Evolutionary conservation across 495 filamentous ascomycete genomes (phyloP).

Genomic region (Neohortaea acidophila): DNA sequence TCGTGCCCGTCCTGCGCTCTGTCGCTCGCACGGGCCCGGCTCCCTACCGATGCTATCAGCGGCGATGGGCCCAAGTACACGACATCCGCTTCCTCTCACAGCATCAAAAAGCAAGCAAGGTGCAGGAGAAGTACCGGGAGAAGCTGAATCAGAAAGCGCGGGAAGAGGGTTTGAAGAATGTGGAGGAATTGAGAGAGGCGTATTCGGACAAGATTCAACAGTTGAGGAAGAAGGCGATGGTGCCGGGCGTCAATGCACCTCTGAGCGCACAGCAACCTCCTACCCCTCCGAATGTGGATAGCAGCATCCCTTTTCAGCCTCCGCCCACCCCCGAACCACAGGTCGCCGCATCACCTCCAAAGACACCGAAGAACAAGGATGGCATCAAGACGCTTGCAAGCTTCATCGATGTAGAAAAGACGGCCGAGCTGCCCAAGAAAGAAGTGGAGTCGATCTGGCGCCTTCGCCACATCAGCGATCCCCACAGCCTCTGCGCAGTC

Average conservation of each 20-base stretch:
- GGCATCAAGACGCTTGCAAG: slow-evolving; percentile 67
- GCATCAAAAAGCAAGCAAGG: slow-evolving; percentile 42
- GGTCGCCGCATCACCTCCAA: not conserved
- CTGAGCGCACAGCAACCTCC: slow-evolving; percentile 12
- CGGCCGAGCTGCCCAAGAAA: slow-evolving; percentile 50
- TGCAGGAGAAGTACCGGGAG: slow-evolving; percentile 70
- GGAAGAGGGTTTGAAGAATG: slow-evolving; percentile 57
- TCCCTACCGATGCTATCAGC: slow-evolving; percentile 34
- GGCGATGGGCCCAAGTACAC: slow-evolving; percentile 81
- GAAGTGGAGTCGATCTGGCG: slow-evolving; percentile 87
- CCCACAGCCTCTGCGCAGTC: slow-evolving; percentile 61
- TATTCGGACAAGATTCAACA: slow-evolving; percentile 69
- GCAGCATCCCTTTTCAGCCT: slow-evolving; percentile 16
- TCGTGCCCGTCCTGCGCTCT: slow-evolving; percentile 20
- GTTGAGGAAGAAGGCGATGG: slow-evolving; percentile 45
- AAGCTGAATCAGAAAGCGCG: slow-evolving; percentile 77
- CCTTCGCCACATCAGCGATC: slow-evolving; percentile 57
- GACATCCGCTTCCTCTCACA: slow-evolving; percentile 79
- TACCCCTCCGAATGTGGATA: slow-evolving; percentile 5
- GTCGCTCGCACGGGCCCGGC: slow-evolving; percentile 16
- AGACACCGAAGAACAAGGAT: slow-evolving; percentile 20
- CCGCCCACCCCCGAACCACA: slow-evolving; percentile 20
- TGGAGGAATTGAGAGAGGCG: slow-evolving; percentile 62
- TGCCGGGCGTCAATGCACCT: slow-evolving; percentile 39
- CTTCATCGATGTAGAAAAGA: slow-evolving; percentile 72